Percentiles rank a stretch among this genome's conserved stretches.
These are phyloP conservation scores for Fusarium newnesense DNA, from an alignment of 2,329 filamentous ascomycete species.

Conservation along the genomic window DNA sequence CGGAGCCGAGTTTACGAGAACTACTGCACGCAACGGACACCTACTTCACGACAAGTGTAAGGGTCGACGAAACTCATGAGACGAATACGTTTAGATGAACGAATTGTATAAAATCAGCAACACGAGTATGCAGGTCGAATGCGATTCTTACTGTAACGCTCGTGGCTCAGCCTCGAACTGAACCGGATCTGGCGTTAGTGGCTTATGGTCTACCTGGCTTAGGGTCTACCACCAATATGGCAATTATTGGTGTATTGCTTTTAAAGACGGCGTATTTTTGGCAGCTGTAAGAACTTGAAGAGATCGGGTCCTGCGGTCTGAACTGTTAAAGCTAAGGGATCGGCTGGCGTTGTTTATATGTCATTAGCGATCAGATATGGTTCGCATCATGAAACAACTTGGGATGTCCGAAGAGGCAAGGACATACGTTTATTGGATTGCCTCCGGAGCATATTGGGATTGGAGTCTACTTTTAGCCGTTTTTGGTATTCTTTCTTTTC, in stretches of 20 bases:
- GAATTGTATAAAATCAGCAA: conserved; percentile 12
- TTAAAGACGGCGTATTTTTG: conserved; percentile 39
- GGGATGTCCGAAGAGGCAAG: conserved; percentile 26
- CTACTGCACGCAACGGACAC: conserved; percentile 88
- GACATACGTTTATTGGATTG: conserved; percentile 13
- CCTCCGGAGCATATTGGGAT: conserved; percentile 23
- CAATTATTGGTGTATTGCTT: conserved; percentile 33
- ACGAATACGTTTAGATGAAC: conserved; percentile 9
- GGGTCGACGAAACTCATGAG: conserved; percentile 55
- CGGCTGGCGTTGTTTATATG: conserved; percentile 22
- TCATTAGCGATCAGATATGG: conserved; percentile 24
- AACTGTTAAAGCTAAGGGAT: conserved; percentile 27
- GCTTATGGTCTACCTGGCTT: conserved; percentile 15
- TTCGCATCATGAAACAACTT: conserved; percentile 38
- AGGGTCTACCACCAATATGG: conserved; percentile 20
- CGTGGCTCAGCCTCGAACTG: conserved; percentile 38
- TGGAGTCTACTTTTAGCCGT: conserved; percentile 22
- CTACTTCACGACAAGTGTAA: conserved; percentile 91
- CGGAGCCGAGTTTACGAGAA: conserved; percentile 92
- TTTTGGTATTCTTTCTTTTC: conserved; percentile 12
- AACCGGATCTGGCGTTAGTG: conserved; percentile 27
- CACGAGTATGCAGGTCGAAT: conserved; percentile 16
- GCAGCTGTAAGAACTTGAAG: conserved; percentile 14
- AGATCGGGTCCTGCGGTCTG: conserved; percentile 20
- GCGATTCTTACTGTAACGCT: conserved; percentile 31